Evolutionary conservation across 306 rosid genomes (phyloP), one percentile per base, ranked within the genome.

Genomic region (Astragalus membranaceus): DNA sequence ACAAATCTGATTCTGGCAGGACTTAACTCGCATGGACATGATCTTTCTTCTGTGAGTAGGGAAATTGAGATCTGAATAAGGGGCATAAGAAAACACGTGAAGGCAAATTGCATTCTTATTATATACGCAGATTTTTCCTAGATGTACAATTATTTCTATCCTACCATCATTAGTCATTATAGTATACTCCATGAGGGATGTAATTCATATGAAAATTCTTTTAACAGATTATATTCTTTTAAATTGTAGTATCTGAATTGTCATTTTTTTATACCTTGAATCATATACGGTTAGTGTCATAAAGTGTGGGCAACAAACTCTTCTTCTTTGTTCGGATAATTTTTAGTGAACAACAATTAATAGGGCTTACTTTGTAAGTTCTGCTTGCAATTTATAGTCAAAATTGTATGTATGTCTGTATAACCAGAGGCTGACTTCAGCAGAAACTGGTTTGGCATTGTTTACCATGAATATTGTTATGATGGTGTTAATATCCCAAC

Each of bases 131-230:
- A 67, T 79, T 48, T 32, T 70, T 74, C 16, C 57, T 37, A 20
- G 58, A 30, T 66, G 53, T 69, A 29, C 49, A 54, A 61, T 58
- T 55, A 15, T 55, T 80, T 2, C 2, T 20, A 20, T 20, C 1
- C 23, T 20, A 20, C 23, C 23, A 20, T 20, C 32, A 55, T 72
- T 55, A 62, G 61, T 8, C 6, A 48, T 67, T 63, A 55, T 43
- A 41, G 10, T 64, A 48, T 62, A 67, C 69, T 64, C 20, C 44
- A 9, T 36, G 75, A 78, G 39, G 67, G 37, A 78, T 69, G 80
- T 69, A 78, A 73, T 69, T 15, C 32, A 56, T 36, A 78, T 42
- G 70, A 67, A 20, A 49, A 82, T 78, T 82, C 80, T 82, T 81
- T 81, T 77, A 0, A 69, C 23, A 65, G 48, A 57, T 61, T 50